Base-by-base conservation (phyloP, 768 basidiomycete genomes). In the Myochromella boudieri region DNA sequence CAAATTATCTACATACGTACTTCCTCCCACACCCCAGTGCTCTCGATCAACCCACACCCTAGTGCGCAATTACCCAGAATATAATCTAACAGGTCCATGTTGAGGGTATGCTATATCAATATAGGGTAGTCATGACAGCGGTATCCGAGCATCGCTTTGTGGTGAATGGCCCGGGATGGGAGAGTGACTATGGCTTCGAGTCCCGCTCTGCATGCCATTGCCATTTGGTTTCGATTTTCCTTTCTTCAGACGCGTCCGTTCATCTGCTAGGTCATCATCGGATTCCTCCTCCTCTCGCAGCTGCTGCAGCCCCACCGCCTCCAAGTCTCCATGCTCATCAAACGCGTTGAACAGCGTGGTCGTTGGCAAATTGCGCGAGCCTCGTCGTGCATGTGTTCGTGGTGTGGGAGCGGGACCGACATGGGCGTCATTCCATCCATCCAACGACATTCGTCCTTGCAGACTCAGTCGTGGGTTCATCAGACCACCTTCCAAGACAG, bases 381-480 rank as follows among this genome's bases (percentile, higher is more conserved):
- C 75, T 54, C 82, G 75, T 26, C 88, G 80, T 7, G 80, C 82
- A 56, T 91, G 51, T 63, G 62, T 49, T 47, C 64, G 52, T 43
- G 66, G 60, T 36, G 61, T 52, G 29, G 64, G 61, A 33, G 65
- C 56, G 37, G 55, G 59, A 58, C 64, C 49, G 45, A 50, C 59
- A 52, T 38, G 62, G 48, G 31, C 28, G 22, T 64, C 61, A 48
- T 71, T 71, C 87, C 89, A 91, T 1, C 81, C 82, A 49, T 95
- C 94, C 38, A 88, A 67, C 4, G 91, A 93, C 59, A 84, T 71
- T 1, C 92, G 80, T 33, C 91, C 91, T 49, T 87, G 84, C 43
- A 94, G 72, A 57, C 86, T 88, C 52, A 92, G 72, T 5, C 90
- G 81, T 1, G 91, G 87, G 62, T 92, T 76, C 76, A 87, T 78